Base-by-base conservation (phyloP, 1,139 yeast genomes). In the Taphrina wiesneri region DNA sequence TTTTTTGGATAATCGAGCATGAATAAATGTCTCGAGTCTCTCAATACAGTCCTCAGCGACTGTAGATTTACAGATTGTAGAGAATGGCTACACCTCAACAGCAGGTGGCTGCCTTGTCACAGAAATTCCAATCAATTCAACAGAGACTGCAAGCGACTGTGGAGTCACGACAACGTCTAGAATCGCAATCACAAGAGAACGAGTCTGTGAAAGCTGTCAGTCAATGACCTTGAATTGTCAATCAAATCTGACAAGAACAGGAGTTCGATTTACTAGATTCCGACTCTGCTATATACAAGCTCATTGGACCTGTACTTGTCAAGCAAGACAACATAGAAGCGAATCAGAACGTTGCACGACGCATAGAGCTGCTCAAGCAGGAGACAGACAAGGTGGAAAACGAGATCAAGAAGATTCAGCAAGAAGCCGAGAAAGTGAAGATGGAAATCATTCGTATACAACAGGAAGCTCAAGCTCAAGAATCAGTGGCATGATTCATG, bases 241-340 rank as follows among this genome's bases (percentile, higher is more conserved):
- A 23, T 13, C 57, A 23, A 17, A 25, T n/a, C 56, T 32, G 28
- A 30, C 54, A 26, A 30, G 6, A 1, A 5, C 56, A 73, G 72
- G 98, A 93, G 76, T 88, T 93, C 73, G 83, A 81, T 23, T 76
- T 77, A 63, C 78, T 91, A 70, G 80, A 84, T 70, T 85, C 82
- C 57, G 82, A 82, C 36, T 82, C 95, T 19, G 88, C 88, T 72
- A 86, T 93, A 45, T 93, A 85, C 78, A 93, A 93, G 76, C 82
- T 92, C 70, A 88, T 93, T 23, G 99, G 99, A 0, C 96, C 97
- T 11, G 91, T 92, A 6, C 81, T 93, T 69, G 81, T 93, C 69
- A 97, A 97, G 1, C 97, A 92, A 74, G 96, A 91, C 66, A 84
- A 83, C 70, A 76, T 76, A 15, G 98, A 93, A 75, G 96, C 98